phyloP scores from a whole-genome alignment of 208 protist genomes.

The Entamoeba histolytica region DNA sequence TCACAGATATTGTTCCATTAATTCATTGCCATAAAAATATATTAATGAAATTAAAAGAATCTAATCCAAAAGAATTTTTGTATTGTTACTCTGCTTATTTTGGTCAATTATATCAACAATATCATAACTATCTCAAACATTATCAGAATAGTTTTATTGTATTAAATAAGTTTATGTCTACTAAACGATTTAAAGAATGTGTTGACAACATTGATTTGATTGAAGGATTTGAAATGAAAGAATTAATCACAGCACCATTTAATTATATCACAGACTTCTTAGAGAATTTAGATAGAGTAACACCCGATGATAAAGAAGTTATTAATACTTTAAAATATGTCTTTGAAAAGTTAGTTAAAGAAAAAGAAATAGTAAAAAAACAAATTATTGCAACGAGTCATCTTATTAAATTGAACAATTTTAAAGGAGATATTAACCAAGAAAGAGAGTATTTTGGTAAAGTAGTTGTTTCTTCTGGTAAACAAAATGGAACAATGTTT shows the following conservation, averaged over 20 bases:
- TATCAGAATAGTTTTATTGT: neutral
- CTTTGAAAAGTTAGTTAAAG: neutral
- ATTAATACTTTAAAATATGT: neutral
- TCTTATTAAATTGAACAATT: neutral
- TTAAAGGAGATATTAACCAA: neutral
- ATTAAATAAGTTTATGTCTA: neutral
- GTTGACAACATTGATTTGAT: neutral
- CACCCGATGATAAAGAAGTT: neutral
- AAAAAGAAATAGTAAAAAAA: neutral
- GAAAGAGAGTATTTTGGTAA: neutral
- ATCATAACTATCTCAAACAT: neutral
- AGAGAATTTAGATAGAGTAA: neutral
- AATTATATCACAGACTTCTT: neutral
- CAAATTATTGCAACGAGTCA: neutral
- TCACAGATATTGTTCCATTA: neutral
- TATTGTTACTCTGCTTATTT: neutral
- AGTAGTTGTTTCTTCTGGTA: neutral
- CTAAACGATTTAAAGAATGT: neutral
- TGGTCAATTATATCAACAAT: neutral
- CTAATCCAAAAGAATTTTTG: neutral
- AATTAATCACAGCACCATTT: neutral
- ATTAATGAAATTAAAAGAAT: neutral
- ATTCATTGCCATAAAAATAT: neutral
- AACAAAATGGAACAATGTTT: neutral
- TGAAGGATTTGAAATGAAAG: neutral